Conservation (phyloP, 2,329 filamentous ascomycete genomes). For the Helicocarpus griseus region DNA sequence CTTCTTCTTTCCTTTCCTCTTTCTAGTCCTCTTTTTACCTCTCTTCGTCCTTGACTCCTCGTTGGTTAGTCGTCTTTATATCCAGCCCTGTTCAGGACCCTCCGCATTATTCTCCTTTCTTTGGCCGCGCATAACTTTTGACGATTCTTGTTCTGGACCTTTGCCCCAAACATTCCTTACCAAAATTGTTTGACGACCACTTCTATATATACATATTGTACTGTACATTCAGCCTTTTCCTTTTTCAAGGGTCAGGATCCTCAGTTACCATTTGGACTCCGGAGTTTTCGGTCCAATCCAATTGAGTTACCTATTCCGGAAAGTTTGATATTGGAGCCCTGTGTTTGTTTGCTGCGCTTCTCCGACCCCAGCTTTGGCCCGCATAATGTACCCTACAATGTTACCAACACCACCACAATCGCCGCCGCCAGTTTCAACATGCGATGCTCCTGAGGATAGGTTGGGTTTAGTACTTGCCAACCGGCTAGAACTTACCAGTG, state of each 20-base stretch:
- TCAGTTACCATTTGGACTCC: not conserved
- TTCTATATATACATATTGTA: not conserved
- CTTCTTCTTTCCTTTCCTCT: slow-evolving; percentile 9
- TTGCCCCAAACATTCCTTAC: slow-evolving; percentile 1
- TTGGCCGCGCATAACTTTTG: slow-evolving; percentile 9
- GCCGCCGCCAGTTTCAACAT: slow-evolving; percentile 34
- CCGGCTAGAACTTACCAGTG: slow-evolving; percentile 70
- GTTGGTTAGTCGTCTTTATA: too few species aligned
- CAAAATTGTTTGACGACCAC: not conserved
- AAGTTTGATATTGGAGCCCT: slow-evolving; percentile 17
- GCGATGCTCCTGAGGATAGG: slow-evolving; percentile 67
- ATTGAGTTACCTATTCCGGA: not conserved
- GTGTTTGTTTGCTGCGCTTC: not conserved
- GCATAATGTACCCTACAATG: slow-evolving; percentile 36
- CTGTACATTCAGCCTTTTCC: not conserved
- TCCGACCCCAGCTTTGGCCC: not conserved
- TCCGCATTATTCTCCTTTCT: slow-evolving; percentile 16
- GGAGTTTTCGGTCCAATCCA: not conserved
- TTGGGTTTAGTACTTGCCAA: slow-evolving; percentile 75
- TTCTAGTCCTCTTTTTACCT: not conserved
- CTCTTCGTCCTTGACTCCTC: not conserved
- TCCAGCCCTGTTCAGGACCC: too few species aligned
- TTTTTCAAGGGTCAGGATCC: slow-evolving; percentile 4
- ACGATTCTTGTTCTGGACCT: slow-evolving; percentile 14
- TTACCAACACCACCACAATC: slow-evolving; percentile 39